phyloP scores from a whole-genome alignment of 306 rosid species.

The Echinosophora koreensis region DNA sequence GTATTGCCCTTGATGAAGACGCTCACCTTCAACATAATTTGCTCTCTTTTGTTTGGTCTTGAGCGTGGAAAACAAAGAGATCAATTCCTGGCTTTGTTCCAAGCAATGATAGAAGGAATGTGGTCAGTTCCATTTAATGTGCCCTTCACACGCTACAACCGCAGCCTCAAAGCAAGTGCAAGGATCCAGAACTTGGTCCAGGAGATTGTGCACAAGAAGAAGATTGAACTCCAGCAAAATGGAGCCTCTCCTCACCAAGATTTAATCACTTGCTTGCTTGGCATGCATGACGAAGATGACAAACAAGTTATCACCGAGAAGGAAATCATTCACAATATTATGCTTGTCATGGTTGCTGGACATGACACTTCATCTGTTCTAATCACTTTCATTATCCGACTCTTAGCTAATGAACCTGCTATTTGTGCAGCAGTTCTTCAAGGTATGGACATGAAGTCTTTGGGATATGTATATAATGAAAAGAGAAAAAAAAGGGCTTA shows the following conservation, averaged over 20 bases:
- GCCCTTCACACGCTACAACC: conserved; percentile 74
- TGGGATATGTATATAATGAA: background rate
- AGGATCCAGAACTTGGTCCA: conserved; percentile 58
- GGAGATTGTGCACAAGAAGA: conserved; percentile 58
- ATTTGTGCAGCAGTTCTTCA: conserved; percentile 65
- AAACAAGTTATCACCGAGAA: conserved; percentile 60
- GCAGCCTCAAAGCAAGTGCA: conserved; percentile 68
- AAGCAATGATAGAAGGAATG: conserved; percentile 61
- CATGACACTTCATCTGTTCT: conserved; percentile 74
- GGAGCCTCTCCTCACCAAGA: conserved; percentile 60
- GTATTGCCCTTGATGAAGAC: conserved; percentile 78
- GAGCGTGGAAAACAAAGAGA: conserved; percentile 69
- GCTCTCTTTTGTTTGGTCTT: conserved; percentile 72
- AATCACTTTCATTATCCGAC: conserved; percentile 63
- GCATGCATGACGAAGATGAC: conserved; percentile 51
- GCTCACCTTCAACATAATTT: conserved; percentile 78
- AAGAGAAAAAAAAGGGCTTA: background rate
- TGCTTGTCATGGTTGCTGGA: conserved; percentile 78
- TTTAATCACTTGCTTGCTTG: conserved; percentile 69
- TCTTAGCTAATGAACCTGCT: conserved; percentile 63
- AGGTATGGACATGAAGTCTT: conserved; percentile 53
- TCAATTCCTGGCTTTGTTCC: conserved; percentile 50
- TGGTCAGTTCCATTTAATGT: conserved; percentile 76
- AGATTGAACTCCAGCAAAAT: conserved; percentile 48
- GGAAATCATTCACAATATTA: conserved; percentile 69